Base-by-base conservation (phyloP, 768 basidiomycete species). In the Tricholoma matsutake region DNA sequence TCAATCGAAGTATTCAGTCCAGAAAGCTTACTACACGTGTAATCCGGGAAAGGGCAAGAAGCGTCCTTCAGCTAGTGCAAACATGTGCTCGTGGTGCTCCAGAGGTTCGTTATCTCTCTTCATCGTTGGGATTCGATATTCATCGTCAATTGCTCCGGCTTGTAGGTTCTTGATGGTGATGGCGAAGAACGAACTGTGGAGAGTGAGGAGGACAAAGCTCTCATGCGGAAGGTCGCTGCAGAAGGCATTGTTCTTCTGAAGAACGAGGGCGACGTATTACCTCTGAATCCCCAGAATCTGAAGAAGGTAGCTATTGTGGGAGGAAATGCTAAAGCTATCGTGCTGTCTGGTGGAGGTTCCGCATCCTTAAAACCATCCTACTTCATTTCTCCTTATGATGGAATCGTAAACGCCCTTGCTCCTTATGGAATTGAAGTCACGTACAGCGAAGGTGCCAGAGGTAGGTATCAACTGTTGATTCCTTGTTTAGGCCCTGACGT, bases 241-340 rank as follows among this genome's bases (percentile, higher is more conserved):
- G 82, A 87, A 68, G 81, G 86, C 0, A 87, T 93, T 61, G 90
- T 92, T 20, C 78, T 94, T 31, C 74, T 93, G 58, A 91, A 89
- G 78, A 94, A 92, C 68, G 79, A 86, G 4, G 69, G 72, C 52
- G 71, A 71, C 16, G 49, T 88, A 25, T 81, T 85, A 10, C 88
- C 88, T 1, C 75, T 91, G 6, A 73, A 77, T 28, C 74, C 81
- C 0, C 59, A 67, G 51, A 73, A 70, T 13, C 64, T 90, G 56
- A 88, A 83, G 72, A 91, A 86, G 71, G 76, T 92, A 37, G 90
- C 89, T 0, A 84, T 94, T 54, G 79, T 94, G 32, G 92, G 92
- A 6, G 83, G 84, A 6, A 91, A 89, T 64, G 86, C 86, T 25
- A 89, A 86, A 68, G 83, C 85, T 0, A 65, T 72, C 5, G 80